Evolutionary conservation across 2,329 filamentous ascomycete genomes (phyloP).

Genomic region (Orbilia javanica): DNA sequence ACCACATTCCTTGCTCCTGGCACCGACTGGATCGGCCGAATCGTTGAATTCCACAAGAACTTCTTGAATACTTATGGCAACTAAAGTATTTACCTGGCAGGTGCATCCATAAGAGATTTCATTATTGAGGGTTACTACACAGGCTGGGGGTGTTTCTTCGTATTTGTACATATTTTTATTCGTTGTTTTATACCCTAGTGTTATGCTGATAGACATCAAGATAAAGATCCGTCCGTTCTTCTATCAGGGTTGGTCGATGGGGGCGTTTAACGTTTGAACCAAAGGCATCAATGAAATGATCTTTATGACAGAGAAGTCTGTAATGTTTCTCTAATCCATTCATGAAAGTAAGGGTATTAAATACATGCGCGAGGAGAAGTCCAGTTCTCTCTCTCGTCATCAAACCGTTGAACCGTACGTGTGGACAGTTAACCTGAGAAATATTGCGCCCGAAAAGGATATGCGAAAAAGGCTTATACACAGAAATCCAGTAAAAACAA

Average conservation of each 20-base stretch:
- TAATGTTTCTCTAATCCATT: constrained; percentile 12
- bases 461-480: constrained; percentile 2
- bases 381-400: constrained; percentile 24
- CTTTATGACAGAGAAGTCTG: constrained; percentile 2
- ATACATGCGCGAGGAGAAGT: constrained; percentile 19
- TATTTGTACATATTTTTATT: constrained; percentile 40
- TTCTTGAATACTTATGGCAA: constrained; percentile 82
- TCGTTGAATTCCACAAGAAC: constrained; percentile 88
- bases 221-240: neutral
- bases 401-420: constrained; percentile 10
- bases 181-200: constrained; percentile 19
- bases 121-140: neutral
- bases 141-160: neutral
- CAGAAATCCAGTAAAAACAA: neutral
- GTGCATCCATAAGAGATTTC: neutral
- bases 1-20: constrained; percentile 97
- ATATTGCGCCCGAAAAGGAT: neutral
- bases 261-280: constrained; percentile 14
- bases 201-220: constrained; percentile 27
- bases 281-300: constrained; percentile 20
- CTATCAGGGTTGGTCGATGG: constrained; percentile 1
- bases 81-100: constrained; percentile 14
- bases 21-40: constrained; percentile 90
- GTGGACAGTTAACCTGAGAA: neutral
- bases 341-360: constrained; percentile 33